Conservation (phyloP, 129 eudicot genomes). For the Lactuca saligna region DNA sequence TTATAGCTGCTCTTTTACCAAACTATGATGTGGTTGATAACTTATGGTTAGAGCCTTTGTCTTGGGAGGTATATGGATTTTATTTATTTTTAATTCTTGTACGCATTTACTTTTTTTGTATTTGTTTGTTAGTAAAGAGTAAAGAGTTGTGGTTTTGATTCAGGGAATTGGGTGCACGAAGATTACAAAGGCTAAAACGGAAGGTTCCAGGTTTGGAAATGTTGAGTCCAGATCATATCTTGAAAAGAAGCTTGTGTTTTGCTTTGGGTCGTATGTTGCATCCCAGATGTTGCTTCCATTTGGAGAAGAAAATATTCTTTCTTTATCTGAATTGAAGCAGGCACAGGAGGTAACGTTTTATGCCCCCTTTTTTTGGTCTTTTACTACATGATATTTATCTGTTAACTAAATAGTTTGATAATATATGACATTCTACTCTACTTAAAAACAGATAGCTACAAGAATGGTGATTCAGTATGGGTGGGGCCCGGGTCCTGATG, state of each 20-base stretch:
- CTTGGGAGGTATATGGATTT: slow-evolving; percentile 74
- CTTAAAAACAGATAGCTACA: slow-evolving; percentile 76
- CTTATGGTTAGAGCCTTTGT: slow-evolving; percentile 90
- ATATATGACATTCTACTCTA: background rate
- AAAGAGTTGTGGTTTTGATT: slow-evolving; percentile 17
- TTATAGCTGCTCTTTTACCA: slow-evolving; percentile 80
- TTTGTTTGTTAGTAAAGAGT: background rate
- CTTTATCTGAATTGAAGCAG: slow-evolving; percentile 70
- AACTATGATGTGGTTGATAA: slow-evolving; percentile 90
- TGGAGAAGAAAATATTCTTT: slow-evolving; percentile 93
- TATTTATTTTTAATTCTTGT: background rate
- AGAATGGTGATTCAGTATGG: slow-evolving; percentile 94
- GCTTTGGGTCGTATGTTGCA: slow-evolving; percentile 89
- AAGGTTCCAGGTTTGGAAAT: slow-evolving; percentile 55
- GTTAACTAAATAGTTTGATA: slow-evolving; percentile 10
- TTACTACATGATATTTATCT: background rate
- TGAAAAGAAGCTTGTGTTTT: slow-evolving; percentile 90
- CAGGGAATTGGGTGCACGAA: slow-evolving; percentile 96
- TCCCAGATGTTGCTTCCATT: slow-evolving; percentile 85
- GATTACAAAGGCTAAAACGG: slow-evolving; percentile 68
- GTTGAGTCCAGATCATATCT: slow-evolving; percentile 88
- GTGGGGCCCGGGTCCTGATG: slow-evolving; percentile 98
- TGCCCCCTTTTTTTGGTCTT: background rate
- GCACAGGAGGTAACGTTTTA: slow-evolving; percentile 75
- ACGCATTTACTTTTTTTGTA: background rate